Percentiles rank a stretch among this genome's conserved stretches.
These are phyloP conservation scores for Dioscorea alata DNA, from an alignment of 106 monocot species.

Conservation along the genomic window DNA sequence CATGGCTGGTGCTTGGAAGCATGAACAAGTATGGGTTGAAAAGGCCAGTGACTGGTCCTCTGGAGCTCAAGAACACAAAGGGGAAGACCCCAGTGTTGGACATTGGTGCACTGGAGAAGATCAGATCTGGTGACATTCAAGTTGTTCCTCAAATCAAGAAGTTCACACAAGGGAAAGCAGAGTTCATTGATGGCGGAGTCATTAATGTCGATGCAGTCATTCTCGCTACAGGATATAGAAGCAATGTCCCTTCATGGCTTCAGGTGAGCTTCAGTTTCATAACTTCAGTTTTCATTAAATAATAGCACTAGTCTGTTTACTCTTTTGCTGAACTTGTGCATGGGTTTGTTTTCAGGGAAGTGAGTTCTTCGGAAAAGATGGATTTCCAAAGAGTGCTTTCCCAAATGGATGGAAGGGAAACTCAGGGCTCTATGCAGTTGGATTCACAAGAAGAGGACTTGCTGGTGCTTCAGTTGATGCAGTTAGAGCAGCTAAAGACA, in stretches of 20 bases:
- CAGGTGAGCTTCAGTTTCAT: slow-evolving; percentile 10
- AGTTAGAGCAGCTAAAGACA: slow-evolving; percentile 24
- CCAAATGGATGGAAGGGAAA: slow-evolving; percentile 49
- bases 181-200: slow-evolving; percentile 25
- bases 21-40: slow-evolving; percentile 21
- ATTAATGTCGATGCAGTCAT: slow-evolving; percentile 28
- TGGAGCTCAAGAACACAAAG: slow-evolving; percentile 34
- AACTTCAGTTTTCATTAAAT: no score
- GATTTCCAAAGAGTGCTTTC: slow-evolving; percentile 36
- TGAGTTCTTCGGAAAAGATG: slow-evolving; percentile 40
- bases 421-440: slow-evolving; percentile 41
- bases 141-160: slow-evolving; percentile 31
- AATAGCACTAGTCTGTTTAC: no score
- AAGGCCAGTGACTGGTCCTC: slow-evolving; percentile 25
- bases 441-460: slow-evolving; percentile 43
- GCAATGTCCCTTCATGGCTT: slow-evolving; percentile 41
- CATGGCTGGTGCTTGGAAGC: slow-evolving; percentile 37
- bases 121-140: slow-evolving; percentile 25
- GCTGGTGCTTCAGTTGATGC: slow-evolving; percentile 47
- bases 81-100: slow-evolving; percentile 45
- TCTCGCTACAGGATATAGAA: slow-evolving; percentile 38
- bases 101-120: slow-evolving; percentile 24
- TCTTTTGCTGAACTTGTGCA: no score
- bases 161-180: slow-evolving; percentile 18
- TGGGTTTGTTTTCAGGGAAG: slow-evolving; percentile 18